Base-by-base conservation (phyloP, 1,284 basidiomycete species). In the Pseudozyma tsukubaensis region DNA sequence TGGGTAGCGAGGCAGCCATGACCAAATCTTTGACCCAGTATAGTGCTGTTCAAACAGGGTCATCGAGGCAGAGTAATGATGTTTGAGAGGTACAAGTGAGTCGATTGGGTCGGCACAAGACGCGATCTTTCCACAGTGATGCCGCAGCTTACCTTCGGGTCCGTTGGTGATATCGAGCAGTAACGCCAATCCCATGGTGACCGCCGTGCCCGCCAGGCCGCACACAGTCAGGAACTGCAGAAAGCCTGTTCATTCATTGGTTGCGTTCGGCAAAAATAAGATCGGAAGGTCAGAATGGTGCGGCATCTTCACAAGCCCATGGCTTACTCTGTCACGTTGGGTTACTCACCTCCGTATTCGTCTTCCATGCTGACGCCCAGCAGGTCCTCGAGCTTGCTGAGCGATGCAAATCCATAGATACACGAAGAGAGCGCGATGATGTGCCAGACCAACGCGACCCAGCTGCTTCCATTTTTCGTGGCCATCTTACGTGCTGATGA, bases 191-290 rank as follows among this genome's bases (percentile, higher is more conserved):
- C 35, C 40, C 44, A 71, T 55, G 3, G 63, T 59, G 18, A 36
- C 16, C 1, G 54, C 44, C n/a, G 68, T 71, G 6, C 43, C 54
- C 3, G 48, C 29, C 29, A 76, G 37, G 1, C 73, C 73, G 34
- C 64, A 68, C 50, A 76, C 68, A 13, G 73, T 76, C 34, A 76
- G 39, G 45, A 67, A 76, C 35, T 74, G 72, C 45, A 61, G 37
- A 32, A 54, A 54, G 9, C 71, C 70, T 71, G 40, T 7, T 10
- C 40, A n/a, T 43, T n/a, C n/a, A n/a, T n/a, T n/a, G n/a, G n/a
- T n/a, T n/a, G n/a, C n/a, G 32, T 21, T 16, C 11, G 19, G 35
- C 19, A 32, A 24, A 44, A 45, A 14, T 5, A 32, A 6, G 10
- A 24, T 8, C n/a, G 8, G 1, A 4, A 4, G 21, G 29, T 44